phyloP scores from a whole-genome alignment of 345 rosid species.

The Alliaria petiolata region DNA sequence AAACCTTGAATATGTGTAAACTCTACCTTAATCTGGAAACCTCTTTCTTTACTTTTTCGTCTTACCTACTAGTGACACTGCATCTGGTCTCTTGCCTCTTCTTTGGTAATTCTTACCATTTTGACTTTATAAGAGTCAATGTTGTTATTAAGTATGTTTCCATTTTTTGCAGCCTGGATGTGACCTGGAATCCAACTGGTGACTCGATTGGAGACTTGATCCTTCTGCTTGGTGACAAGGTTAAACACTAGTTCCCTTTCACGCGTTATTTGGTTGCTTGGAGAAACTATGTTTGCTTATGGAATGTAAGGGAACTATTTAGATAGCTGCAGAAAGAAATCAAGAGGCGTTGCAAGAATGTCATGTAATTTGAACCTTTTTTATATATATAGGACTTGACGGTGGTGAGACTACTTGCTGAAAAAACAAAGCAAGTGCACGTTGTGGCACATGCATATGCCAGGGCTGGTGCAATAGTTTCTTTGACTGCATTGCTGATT shows the following conservation, averaged over 20 bases:
- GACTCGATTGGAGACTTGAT: conserved; percentile 54
- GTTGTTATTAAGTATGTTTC: neutral
- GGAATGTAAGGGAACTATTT: neutral
- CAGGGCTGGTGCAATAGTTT: conserved; percentile 46
- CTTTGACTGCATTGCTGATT: conserved; percentile 49
- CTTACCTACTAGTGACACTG: neutral
- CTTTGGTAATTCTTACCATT: neutral
- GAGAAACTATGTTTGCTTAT: neutral
- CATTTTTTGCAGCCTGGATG: conserved; percentile 39
- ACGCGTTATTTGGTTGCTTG: conserved; percentile 12
- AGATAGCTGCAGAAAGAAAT: neutral
- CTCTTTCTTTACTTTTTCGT: neutral
- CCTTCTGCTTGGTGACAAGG: conserved; percentile 59
- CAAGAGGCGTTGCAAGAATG: neutral
- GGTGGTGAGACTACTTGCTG: conserved; percentile 48
- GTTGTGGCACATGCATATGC: conserved; percentile 54
- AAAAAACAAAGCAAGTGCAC: conserved; percentile 52
- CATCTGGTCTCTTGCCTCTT: conserved; percentile 2
- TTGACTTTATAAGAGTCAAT: neutral
- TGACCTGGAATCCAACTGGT: conserved; percentile 60
- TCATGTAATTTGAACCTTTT: neutral
- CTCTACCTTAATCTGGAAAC: conserved; percentile 18
- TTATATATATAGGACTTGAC: conserved; percentile 44
- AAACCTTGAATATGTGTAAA: neutral
- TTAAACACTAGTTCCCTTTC: conserved; percentile 16